Percentiles rank a stretch among this genome's conserved stretches.
phyloP scores from a whole-genome alignment of 2,329 filamentous ascomycete species.

The Myrmaecium sp. region DNA sequence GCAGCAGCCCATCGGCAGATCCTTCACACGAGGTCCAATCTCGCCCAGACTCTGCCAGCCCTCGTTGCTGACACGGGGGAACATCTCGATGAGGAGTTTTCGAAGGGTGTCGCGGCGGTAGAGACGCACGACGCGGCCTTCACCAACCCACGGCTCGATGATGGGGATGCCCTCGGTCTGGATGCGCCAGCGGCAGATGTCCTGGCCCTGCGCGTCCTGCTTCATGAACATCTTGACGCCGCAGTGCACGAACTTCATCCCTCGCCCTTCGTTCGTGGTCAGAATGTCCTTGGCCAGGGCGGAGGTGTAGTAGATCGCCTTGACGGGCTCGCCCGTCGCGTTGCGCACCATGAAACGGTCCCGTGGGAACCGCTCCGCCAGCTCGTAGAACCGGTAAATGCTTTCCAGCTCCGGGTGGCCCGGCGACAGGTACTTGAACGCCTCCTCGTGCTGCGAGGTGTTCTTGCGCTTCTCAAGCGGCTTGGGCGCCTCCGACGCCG shows the following conservation, averaged over 20 bases:
- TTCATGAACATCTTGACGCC: slow-evolving; percentile 99
- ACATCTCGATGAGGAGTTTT: slow-evolving; percentile 85
- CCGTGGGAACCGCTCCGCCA: slow-evolving; percentile 69
- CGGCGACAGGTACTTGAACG: slow-evolving; percentile 74
- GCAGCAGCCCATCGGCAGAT: slow-evolving; percentile 80
- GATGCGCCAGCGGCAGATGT: slow-evolving; percentile 86
- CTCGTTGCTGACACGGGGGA: slow-evolving; percentile 66
- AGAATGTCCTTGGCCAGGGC: slow-evolving; percentile 73
- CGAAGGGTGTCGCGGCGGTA: slow-evolving; percentile 64
- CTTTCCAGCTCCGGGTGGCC: slow-evolving; percentile 59
- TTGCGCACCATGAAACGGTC: slow-evolving; percentile 96
- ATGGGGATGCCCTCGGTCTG: slow-evolving; percentile 89
- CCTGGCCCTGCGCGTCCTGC: slow-evolving; percentile 74
- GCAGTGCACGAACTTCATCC: slow-evolving; percentile 89
- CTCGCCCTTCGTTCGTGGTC: slow-evolving; percentile 69
- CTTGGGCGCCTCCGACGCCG: slow-evolving; percentile 1
- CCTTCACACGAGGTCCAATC: slow-evolving; percentile 66
- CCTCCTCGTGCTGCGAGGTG: slow-evolving; percentile 54
- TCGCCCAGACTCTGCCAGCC: slow-evolving; percentile 66
- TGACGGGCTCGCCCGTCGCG: slow-evolving; percentile 67
- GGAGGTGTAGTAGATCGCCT: slow-evolving; percentile 94
- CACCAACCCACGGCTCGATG: slow-evolving; percentile 75
- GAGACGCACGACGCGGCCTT: slow-evolving; percentile 56
- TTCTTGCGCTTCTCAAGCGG: slow-evolving; percentile 24
- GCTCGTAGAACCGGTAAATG: slow-evolving; percentile 71